Evolutionary conservation across 2,329 filamentous ascomycete genomes (phyloP).

Genomic region (Neurospora crassa): DNA sequence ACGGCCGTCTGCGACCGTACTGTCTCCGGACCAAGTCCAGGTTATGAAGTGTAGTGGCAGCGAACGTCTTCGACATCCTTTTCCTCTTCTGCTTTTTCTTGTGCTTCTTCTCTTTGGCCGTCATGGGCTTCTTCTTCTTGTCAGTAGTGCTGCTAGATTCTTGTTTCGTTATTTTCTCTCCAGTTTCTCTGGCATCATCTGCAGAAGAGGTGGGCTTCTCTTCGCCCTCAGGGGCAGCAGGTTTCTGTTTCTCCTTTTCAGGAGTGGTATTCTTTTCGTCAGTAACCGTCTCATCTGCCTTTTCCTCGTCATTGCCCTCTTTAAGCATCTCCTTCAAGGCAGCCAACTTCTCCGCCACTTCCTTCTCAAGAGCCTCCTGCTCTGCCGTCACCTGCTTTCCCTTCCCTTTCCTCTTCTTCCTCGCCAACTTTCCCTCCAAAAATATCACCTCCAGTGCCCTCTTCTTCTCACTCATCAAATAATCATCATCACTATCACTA

Average conservation of each 20-base stretch:
- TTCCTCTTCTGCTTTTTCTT: slow-evolving; percentile 22
- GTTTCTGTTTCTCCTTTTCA: slow-evolving; percentile 16
- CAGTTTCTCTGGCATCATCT: background rate
- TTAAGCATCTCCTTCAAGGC: background rate
- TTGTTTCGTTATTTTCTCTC: background rate
- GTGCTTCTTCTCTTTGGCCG: slow-evolving; percentile 11
- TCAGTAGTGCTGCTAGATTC: background rate
- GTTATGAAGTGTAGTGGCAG: background rate
- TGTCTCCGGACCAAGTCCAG: background rate
- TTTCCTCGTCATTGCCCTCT: background rate
- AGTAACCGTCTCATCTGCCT: background rate
- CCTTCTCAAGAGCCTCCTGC: background rate
- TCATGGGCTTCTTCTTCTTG: slow-evolving; percentile 12
- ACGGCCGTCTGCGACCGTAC: background rate
- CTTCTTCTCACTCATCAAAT: background rate
- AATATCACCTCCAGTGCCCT: background rate
- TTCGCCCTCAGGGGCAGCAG: slow-evolving; percentile 6
- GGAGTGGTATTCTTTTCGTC: background rate
- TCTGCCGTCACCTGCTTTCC: background rate
- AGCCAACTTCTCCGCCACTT: background rate
- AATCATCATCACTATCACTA: background rate
- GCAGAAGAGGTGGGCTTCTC: background rate
- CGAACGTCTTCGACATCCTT: slow-evolving; percentile 22
- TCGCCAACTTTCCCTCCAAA: background rate
- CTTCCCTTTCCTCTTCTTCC: background rate